Conservation (phyloP, 441 rosid genomes). For the Populus tomentosa region DNA sequence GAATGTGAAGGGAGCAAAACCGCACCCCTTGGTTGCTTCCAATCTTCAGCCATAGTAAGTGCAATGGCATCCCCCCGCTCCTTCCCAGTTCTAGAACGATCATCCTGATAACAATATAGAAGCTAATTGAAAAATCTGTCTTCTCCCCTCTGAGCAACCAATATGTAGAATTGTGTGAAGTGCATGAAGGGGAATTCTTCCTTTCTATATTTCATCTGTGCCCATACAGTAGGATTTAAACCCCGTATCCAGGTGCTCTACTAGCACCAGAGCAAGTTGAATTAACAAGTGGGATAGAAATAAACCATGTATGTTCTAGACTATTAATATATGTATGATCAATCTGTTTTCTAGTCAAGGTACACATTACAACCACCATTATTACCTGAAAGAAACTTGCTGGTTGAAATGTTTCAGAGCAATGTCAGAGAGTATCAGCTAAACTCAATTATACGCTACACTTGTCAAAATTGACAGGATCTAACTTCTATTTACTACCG, state of each 20-base stretch:
- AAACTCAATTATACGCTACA: neutral
- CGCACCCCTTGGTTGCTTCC: constrained; percentile 54
- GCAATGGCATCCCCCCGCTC: constrained; percentile 78
- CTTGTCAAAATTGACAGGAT: neutral
- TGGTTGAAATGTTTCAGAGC: constrained; percentile 1
- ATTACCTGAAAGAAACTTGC: neutral
- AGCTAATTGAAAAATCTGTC: neutral
- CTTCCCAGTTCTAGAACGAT: constrained; percentile 46
- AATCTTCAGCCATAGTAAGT: constrained; percentile 54
- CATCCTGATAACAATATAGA: constrained; percentile 42
- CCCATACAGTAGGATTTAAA: neutral
- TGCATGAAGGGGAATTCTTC: neutral
- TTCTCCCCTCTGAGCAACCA: neutral
- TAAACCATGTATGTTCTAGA: neutral
- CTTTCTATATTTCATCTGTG: neutral
- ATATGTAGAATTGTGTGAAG: neutral
- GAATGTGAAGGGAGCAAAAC: neutral
- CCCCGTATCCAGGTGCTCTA: no score
- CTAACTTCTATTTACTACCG: neutral
- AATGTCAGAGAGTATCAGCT: neutral
- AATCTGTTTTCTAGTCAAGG: neutral
- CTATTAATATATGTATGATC: neutral
- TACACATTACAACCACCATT: neutral
- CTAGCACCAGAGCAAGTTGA: neutral
- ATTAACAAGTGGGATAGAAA: neutral